phyloP scores from a whole-genome alignment of 495 filamentous ascomycete species.

The Trichoderma reesei region DNA sequence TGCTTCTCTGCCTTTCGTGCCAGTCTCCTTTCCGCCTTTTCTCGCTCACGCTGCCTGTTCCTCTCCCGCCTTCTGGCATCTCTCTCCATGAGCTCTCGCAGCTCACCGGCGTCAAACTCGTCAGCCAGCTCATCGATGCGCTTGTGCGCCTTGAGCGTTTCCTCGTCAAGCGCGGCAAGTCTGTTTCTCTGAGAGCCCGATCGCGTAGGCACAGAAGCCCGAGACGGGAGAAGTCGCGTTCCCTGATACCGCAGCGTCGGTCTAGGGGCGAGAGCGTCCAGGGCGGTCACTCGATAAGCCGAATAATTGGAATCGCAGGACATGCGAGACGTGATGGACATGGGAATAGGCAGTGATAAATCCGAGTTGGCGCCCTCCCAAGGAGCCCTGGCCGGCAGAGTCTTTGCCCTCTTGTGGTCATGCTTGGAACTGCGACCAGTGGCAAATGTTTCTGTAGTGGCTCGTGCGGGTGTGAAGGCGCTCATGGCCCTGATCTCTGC shows the following conservation, averaged over 20 bases:
- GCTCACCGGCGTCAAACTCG: slow-evolving; percentile 64
- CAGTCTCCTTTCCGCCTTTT: slow-evolving; percentile 57
- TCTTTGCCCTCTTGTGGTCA: slow-evolving; percentile 55
- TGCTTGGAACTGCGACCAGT: slow-evolving; percentile 43
- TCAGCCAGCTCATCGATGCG: slow-evolving; percentile 74
- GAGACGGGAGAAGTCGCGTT: slow-evolving; percentile 34
- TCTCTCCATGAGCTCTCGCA: slow-evolving; percentile 76
- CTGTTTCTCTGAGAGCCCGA: slow-evolving; percentile 35
- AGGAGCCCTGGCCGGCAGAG: slow-evolving; percentile 23
- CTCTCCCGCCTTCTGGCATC: slow-evolving; percentile 69
- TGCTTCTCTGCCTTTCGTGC: slow-evolving; percentile 63
- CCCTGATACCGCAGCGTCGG: slow-evolving; percentile 68
- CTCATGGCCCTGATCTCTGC: slow-evolving; percentile 83
- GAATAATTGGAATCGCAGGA: slow-evolving; percentile 63
- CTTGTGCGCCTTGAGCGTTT: slow-evolving; percentile 55
- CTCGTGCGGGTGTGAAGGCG: slow-evolving; percentile 53
- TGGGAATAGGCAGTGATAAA: slow-evolving; percentile 59
- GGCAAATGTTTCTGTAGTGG: slow-evolving; percentile 41
- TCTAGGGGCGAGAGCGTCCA: slow-evolving; percentile 67
- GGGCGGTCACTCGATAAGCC: slow-evolving; percentile 60
- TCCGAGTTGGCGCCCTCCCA: slow-evolving; percentile 56
- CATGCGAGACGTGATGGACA: slow-evolving; percentile 63
- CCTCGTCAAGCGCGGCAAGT: slow-evolving; percentile 46
- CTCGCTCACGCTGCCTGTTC: slow-evolving; percentile 60
- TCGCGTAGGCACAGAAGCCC: slow-evolving; percentile 18